Conservation (phyloP, 2,329 filamentous ascomycete species). For the Botrytis porri region DNA sequence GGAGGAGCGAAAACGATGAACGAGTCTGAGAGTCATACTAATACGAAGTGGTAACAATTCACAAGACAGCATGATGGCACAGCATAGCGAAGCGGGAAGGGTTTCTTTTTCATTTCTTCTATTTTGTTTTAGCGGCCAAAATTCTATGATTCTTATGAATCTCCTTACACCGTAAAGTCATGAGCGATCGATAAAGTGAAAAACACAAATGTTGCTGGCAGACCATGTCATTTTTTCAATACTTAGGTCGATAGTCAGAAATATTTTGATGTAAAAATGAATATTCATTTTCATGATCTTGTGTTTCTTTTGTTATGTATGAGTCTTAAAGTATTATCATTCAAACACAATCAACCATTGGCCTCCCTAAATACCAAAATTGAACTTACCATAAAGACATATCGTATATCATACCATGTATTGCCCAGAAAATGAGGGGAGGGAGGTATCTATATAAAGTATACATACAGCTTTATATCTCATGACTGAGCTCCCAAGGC, state of each 20-base stretch:
- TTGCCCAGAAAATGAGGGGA: no score
- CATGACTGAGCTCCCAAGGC: no score
- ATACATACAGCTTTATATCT: no score
- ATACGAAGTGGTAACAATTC: neutral
- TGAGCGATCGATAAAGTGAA: neutral
- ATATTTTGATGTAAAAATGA: neutral
- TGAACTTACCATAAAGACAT: no score
- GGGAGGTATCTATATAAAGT: no score
- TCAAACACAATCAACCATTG: no score
- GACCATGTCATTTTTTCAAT: no score
- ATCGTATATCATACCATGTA: no score
- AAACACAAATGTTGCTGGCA: neutral
- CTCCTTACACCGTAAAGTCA: neutral
- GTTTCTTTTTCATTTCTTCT: neutral
- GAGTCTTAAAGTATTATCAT: no score
- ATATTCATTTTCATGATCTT: neutral
- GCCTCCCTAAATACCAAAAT: no score
- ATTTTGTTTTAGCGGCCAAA: neutral
- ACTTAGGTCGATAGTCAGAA: no score
- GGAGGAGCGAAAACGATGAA: neutral
- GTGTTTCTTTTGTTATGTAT: accelerated
- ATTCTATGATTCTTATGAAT: neutral
- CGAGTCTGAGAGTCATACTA: no score
- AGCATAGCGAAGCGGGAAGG: accelerated
- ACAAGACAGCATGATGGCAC: neutral